Base-by-base conservation (phyloP, 495 filamentous ascomycete species). In the Penicillium dipodomyicola region DNA sequence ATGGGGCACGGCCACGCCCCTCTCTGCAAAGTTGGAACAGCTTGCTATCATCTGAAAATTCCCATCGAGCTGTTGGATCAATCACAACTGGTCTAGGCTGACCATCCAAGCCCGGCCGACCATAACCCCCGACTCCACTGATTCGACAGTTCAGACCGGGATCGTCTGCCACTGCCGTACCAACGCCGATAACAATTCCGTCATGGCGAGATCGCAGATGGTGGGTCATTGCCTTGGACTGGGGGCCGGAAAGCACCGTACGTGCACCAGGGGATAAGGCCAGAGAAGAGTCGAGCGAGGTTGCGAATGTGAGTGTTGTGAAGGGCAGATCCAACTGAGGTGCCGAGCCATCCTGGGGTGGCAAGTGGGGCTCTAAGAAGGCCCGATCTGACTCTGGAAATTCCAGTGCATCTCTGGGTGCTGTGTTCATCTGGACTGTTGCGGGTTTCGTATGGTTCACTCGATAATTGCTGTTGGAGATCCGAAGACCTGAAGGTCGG, bases 211-310 rank as follows among this genome's bases (percentile, higher is more conserved):
- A 84, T 53, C 93, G 90, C 6, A 97, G 83, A 66, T 87, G 91
- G 67, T 97, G 93, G 10, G 93, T 97, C 87, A 97, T 91, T 40
- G 87, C 85, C 68, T 96, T 96, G 19, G 90, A 87, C 44, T 85
- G 77, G 0, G 86, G 83, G 5, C 92, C 91, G 1, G 92, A 96
- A 4, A 97, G 84, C 0, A 77, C 69, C 2, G 92, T 96, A 55
- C 84, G 86, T 35, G 80, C 73, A 19, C 91, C 91, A 1, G 90
- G 91, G 0, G 84, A 77, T 5, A 92, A 72, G 7, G 90, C 80
- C 42, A 97, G 71, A 27, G 82, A 80, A 14, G 85, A 86, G 70
- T 97, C 93, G 47, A 97, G 84, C 2, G 91, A 96, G 23, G 84
- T 84, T 40, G 93, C 93, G 70, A 89, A 97, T 49, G 93, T 96